A percentile compares a stretch with the other conserved stretches of the same genome.
Evolutionary conservation across 169 alveolate species (phyloP).

Genomic region (Pseudocohnilembus persalinus): DNA sequence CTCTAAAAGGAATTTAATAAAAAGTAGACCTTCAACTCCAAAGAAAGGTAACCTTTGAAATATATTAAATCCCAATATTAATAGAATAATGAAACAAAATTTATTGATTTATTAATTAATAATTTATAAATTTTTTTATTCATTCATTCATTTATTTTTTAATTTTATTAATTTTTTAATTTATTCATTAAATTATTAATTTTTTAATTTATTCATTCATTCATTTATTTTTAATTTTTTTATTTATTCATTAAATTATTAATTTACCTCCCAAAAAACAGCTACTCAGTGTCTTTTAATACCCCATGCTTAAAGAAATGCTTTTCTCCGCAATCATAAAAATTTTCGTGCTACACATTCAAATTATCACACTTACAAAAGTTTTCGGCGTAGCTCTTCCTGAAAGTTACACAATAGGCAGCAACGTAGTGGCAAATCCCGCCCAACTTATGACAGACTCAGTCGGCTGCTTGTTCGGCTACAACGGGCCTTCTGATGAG

Average conservation of each 20-base stretch:
- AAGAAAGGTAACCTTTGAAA: too few species aligned
- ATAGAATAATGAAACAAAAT: too few species aligned
- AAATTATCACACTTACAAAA: background rate
- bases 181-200: too few species aligned
- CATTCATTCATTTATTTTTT: too few species aligned
- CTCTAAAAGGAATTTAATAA: background rate
- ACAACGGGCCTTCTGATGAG: background rate
- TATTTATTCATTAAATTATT: too few species aligned
- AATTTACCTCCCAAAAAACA: too few species aligned
- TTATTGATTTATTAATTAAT: too few species aligned
- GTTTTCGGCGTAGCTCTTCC: background rate
- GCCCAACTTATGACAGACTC: background rate
- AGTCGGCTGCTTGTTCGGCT: background rate
- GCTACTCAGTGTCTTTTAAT: background rate
- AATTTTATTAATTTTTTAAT: too few species aligned
- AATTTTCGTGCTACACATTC: background rate
- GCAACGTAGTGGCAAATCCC: background rate
- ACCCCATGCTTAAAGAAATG: background rate
- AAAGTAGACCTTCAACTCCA: background rate
- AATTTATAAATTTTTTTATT: too few species aligned
- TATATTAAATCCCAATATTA: too few species aligned
- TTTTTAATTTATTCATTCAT: too few species aligned
- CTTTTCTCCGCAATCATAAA: background rate
- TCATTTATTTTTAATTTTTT: too few species aligned
- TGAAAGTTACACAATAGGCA: background rate